Percentiles rank a stretch among this genome's conserved stretches.
These are phyloP conservation scores for Mytilinidion resinicola DNA, from an alignment of 495 filamentous ascomycete genomes.

Conservation along the genomic window DNA sequence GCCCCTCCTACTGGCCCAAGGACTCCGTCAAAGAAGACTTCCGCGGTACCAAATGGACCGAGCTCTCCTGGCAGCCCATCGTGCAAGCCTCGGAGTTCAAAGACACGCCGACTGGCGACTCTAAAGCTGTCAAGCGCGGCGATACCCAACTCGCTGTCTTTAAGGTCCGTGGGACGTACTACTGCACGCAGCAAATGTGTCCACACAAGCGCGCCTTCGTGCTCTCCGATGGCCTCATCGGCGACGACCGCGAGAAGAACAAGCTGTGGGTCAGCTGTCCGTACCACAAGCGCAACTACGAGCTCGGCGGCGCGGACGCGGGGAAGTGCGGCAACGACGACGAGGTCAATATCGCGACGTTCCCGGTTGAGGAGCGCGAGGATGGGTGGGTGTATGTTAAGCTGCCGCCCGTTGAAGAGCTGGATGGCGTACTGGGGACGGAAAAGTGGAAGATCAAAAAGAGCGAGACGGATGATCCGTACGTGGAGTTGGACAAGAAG, in stretches of 20 bases:
- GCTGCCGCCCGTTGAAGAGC: constrained; percentile 76
- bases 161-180: constrained; percentile 76
- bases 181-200: constrained; percentile 97
- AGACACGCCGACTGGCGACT: constrained; percentile 63
- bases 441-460: constrained; percentile 76
- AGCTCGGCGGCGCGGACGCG: constrained; percentile 59
- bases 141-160: constrained; percentile 92
- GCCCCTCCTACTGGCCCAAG: constrained; percentile 80
- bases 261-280: constrained; percentile 86
- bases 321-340: constrained; percentile 76
- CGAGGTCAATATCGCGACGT: constrained; percentile 75
- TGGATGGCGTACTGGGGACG: constrained; percentile 78
- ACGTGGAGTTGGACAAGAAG: constrained; percentile 64
- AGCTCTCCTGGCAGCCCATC: constrained; percentile 77
- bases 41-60: constrained; percentile 64
- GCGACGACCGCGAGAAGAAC: constrained; percentile 50
- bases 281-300: constrained; percentile 88
- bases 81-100: constrained; percentile 67
- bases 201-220: constrained; percentile 93
- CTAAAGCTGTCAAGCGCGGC: constrained; percentile 72
- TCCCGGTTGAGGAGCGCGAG: constrained; percentile 68
- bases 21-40: constrained; percentile 68
- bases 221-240: constrained; percentile 79
- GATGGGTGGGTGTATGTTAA: constrained; percentile 84
- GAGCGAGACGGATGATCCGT: constrained; percentile 58